Percentiles rank a stretch among this genome's conserved stretches.
Evolutionary conservation across 2,329 filamentous ascomycete genomes (phyloP).

Genomic region (Fusarium sp.): DNA sequence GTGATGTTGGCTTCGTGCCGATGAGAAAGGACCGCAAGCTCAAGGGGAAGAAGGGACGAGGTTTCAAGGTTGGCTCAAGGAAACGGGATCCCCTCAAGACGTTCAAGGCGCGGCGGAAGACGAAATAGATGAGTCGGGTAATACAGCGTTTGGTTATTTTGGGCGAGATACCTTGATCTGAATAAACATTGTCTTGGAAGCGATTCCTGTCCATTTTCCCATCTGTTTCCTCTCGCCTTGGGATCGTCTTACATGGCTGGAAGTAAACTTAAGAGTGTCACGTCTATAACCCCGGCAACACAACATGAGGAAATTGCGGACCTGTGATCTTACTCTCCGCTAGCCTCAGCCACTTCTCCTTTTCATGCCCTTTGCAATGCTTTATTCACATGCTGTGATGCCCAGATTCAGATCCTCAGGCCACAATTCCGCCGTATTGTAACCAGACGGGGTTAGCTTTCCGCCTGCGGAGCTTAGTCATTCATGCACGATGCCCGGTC

Average conservation of each 20-base stretch:
- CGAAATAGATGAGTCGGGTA: conserved; percentile 47
- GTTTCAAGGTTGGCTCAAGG: conserved; percentile 69
- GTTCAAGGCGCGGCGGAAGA: conserved; percentile 78
- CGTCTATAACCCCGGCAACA: too few relatives aligned
- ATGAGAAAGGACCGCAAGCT: conserved; percentile 71
- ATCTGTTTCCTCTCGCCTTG: too few relatives aligned
- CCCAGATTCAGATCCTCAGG: too few relatives aligned
- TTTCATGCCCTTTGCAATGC: too few relatives aligned
- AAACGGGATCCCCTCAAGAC: conserved; percentile 90
- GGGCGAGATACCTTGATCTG: conserved; percentile 41
- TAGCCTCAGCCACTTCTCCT: too few relatives aligned
- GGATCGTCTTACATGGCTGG: too few relatives aligned
- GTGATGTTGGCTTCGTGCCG: conserved; percentile 83
- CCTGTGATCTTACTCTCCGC: too few relatives aligned
- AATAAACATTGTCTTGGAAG: conserved; percentile 9
- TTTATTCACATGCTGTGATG: too few relatives aligned
- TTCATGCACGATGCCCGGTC: conserved; percentile 31
- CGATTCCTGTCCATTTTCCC: neutral
- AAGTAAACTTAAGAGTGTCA: too few relatives aligned
- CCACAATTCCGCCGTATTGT: neutral
- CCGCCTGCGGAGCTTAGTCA: conserved; percentile 31
- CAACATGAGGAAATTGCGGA: too few relatives aligned
- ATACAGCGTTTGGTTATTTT: conserved; percentile 31
- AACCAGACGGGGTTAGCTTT: neutral
- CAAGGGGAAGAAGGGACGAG: conserved; percentile 62